These are phyloP conservation scores for Populus euphratica DNA, from an alignment of 345 rosid species.

Conservation along the genomic window DNA sequence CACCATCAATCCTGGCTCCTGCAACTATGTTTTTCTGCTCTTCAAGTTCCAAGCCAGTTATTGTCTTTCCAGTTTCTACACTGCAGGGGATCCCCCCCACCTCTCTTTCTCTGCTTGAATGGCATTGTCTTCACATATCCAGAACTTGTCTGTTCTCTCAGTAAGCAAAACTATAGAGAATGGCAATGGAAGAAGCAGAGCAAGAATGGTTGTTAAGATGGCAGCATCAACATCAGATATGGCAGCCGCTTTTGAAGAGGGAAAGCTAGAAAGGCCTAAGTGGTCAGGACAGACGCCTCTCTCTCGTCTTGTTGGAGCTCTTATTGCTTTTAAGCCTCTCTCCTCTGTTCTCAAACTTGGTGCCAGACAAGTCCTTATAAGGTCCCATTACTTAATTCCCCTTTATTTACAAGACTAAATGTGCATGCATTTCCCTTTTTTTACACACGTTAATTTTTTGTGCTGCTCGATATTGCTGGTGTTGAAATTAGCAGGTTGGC, in stretches of 20 bases:
- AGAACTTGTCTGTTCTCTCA: constrained; percentile 20
- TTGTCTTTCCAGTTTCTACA: no score
- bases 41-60: no score
- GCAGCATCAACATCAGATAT: constrained; percentile 14
- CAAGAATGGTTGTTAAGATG: constrained; percentile 17
- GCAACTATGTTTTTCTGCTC: no score
- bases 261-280: constrained; percentile 50
- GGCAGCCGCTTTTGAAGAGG: constrained; percentile 40
- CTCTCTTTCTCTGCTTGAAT: constrained; percentile 9
- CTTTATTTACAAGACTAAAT: background rate
- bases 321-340: constrained; percentile 58
- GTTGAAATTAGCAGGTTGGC: no score
- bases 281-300: constrained; percentile 66
- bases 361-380: constrained; percentile 59
- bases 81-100: no score
- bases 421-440: background rate
- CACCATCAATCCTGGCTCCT: background rate
- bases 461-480: background rate
- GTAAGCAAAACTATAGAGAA: constrained; percentile 7
- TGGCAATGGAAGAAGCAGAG: constrained; percentile 2
- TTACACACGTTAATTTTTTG: background rate
- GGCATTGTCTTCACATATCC: constrained; percentile 33
- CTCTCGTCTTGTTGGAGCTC: constrained; percentile 50
- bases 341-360: constrained; percentile 57
- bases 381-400: constrained; percentile 21